These are phyloP conservation scores for Talaromyces islandicus DNA, from an alignment of 2,329 filamentous ascomycete species.

Conservation along the genomic window DNA sequence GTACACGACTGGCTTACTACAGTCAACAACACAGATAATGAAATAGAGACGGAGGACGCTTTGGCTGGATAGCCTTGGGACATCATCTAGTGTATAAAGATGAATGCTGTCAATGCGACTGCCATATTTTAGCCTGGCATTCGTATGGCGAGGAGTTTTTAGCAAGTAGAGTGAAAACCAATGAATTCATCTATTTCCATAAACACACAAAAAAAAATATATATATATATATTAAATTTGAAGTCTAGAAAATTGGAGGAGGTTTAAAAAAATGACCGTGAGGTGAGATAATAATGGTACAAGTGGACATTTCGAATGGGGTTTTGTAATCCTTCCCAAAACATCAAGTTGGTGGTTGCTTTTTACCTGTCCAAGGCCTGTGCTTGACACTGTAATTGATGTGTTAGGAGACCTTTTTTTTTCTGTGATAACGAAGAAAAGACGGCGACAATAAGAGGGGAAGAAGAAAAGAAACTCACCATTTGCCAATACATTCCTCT, in stretches of 20 bases:
- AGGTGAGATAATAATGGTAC: neutral
- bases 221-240: too few species aligned
- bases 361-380: neutral
- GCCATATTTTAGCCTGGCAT: neutral
- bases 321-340: neutral
- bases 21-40: too few species aligned
- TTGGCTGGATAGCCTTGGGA: too few species aligned
- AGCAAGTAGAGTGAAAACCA: neutral
- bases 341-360: neutral
- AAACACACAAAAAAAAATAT: too few species aligned
- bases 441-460: neutral
- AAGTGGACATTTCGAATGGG: neutral
- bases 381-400: neutral
- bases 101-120: neutral
- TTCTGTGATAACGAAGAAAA: neutral
- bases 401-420: neutral
- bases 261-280: neutral
- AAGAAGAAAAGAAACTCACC: constrained; percentile 33
- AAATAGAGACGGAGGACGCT: too few species aligned
- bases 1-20: too few species aligned
- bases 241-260: neutral
- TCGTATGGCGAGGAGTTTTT: neutral
- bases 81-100: too few species aligned
- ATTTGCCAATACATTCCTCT: constrained; percentile 50
- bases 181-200: neutral